Conservation (phyloP, 148 eudicot species). For the Linanthus parryae region DNA sequence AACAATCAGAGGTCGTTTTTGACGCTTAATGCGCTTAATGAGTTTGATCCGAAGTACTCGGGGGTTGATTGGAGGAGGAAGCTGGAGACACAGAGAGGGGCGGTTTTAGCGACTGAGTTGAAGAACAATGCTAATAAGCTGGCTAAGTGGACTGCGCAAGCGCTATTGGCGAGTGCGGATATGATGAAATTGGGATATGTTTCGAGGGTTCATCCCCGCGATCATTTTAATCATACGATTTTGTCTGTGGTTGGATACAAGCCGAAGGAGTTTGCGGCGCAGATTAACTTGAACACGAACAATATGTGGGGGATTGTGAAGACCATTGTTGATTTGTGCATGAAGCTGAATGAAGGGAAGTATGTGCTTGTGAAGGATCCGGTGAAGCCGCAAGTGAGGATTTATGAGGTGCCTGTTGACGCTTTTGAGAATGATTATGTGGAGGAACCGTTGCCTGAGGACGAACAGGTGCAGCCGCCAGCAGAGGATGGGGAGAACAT, state of each 20-base stretch:
- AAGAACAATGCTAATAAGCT: constrained; percentile 92
- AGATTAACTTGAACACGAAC: constrained; percentile 70
- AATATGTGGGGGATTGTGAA: constrained; percentile 99
- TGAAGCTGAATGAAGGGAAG: constrained; percentile 92
- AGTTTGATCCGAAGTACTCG: constrained; percentile 85
- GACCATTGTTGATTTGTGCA: constrained; percentile 92
- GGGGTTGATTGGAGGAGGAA: constrained; percentile 98
- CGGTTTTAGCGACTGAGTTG: constrained; percentile 92
- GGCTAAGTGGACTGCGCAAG: constrained; percentile 96
- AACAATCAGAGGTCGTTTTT: constrained; percentile 64
- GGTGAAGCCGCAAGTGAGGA: constrained; percentile 84
- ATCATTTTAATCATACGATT: constrained; percentile 86
- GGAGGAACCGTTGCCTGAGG: constrained; percentile 95
- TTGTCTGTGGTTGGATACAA: constrained; percentile 91
- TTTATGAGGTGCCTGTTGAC: constrained; percentile 91
- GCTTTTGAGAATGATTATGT: constrained; percentile 97
- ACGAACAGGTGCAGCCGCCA: constrained; percentile 91
- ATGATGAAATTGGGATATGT: constrained; percentile 98
- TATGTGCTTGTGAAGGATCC: constrained; percentile 97
- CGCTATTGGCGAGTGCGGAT: constrained; percentile 79
- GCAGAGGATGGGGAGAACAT: constrained; percentile 39
- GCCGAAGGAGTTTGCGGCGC: constrained; percentile 84
- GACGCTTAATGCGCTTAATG: constrained; percentile 84
- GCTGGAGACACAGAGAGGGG: constrained; percentile 93
- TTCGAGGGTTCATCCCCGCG: constrained; percentile 94